Base-by-base conservation (phyloP, 352 stramenopile genomes). In the Pythium dissimile region DNA sequence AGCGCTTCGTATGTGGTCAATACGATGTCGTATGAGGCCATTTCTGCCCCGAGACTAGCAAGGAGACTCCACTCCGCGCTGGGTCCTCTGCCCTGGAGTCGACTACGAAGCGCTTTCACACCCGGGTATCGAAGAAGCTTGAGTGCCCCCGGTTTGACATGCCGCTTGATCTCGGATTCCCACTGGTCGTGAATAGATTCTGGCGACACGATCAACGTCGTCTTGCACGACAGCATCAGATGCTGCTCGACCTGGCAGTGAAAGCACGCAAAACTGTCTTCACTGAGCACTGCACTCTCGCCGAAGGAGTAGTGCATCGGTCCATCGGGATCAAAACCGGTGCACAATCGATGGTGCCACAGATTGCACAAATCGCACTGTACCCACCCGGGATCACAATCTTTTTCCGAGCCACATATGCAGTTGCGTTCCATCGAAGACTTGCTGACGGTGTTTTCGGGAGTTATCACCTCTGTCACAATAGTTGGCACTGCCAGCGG, bases 181-280 rank as follows among this genome's bases (percentile, higher is more conserved):
- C 94, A 98, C 64, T 98, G 94, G 30, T 78, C 63, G 37, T 95
- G 65, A 57, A 98, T 98, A 18, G 92, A 76, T 49, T 89, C 72
- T 3, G 94, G 94, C 2, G 88, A 96, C 1, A 98, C 89, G 42
- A 98, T 97, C n/a, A 98, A 67, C 21, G 92, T 98, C 10, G 87
- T 86, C 62, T 86, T 82, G 64, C 71, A 76, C 4, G 67, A 41
- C 18, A 85, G 71, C 26, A 57, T 47, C 26, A 77, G 59, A 5
- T 66, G 57, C 26, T 85, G 60, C 21, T 63, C 52, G 5, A 68
- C 62, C 38, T 89, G 73, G 42, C 82, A 92, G 7, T 80, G 67
- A 41, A 86, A 88, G 24, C 82, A 89, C 54, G 86, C 72, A 43
- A 89, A 92, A 6, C 39, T 51, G 5, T 38, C 56, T 13, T 34